phyloP scores from a whole-genome alignment of 2,329 filamentous ascomycete species.

The Colletotrichum eleusines region DNA sequence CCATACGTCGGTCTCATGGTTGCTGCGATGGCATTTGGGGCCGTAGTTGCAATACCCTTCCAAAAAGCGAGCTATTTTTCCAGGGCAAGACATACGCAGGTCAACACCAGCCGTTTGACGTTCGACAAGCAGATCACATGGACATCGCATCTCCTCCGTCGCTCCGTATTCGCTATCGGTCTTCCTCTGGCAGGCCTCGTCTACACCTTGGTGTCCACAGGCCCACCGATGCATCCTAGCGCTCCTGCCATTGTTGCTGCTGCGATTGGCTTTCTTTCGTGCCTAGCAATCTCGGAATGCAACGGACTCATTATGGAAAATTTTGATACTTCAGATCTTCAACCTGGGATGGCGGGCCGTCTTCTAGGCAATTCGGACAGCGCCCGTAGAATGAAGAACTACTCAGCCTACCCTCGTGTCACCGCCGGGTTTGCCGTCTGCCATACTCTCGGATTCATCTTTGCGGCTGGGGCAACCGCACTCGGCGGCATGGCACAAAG shows the following conservation, averaged over 20 bases:
- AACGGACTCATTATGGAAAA: constrained; percentile 84
- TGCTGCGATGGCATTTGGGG: constrained; percentile 75
- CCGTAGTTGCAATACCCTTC: constrained; percentile 77
- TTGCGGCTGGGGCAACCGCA: constrained; percentile 76
- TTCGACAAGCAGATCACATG: constrained; percentile 73
- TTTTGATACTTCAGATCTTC: constrained; percentile 84
- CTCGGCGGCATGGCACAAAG: constrained; percentile 77
- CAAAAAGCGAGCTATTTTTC: constrained; percentile 79
- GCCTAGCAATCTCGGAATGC: constrained; percentile 81
- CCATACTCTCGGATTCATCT: constrained; percentile 76
- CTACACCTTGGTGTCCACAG: constrained; percentile 75
- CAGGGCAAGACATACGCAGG: constrained; percentile 69
- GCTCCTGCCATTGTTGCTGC: constrained; percentile 75
- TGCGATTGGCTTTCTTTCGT: constrained; percentile 76
- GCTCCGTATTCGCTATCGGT: constrained; percentile 74
- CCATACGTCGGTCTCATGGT: constrained; percentile 76
- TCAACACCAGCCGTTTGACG: constrained; percentile 75
- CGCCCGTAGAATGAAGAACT: constrained; percentile 70
- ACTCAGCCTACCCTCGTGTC: constrained; percentile 81
- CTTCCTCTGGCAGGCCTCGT: constrained; percentile 75
- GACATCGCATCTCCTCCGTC: constrained; percentile 79
- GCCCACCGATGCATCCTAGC: constrained; percentile 70
- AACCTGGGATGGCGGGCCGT: constrained; percentile 75
- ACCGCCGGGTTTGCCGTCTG: constrained; percentile 77
- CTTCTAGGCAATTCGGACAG: constrained; percentile 57